phyloP scores from a whole-genome alignment of 1,284 basidiomycete species.

The Ustilago lituana region DNA sequence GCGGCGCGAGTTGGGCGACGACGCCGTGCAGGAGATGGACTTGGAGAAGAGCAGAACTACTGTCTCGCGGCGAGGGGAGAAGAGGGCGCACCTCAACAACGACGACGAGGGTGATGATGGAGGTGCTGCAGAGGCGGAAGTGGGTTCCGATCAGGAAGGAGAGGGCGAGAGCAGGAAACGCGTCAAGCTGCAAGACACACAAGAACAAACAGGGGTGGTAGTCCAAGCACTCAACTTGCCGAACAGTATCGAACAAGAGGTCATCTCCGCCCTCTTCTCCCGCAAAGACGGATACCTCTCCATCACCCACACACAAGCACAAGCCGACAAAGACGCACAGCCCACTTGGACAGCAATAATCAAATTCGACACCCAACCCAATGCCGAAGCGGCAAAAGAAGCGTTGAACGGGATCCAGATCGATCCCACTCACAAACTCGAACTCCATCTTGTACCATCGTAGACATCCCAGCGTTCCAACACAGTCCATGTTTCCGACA shows the following conservation, averaged over 20 bases:
- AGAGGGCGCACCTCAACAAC: constrained; percentile 67
- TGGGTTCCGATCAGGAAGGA: constrained; percentile 71
- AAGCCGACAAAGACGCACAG: constrained; percentile 69
- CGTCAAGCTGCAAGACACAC: constrained; percentile 43
- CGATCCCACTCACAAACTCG: constrained; percentile 72
- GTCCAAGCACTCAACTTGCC: constrained; percentile 77
- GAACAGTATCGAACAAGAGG: background rate
- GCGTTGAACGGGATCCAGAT: constrained; percentile 81
- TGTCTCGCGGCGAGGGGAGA: constrained; percentile 6
- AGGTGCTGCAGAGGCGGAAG: constrained; percentile 73
- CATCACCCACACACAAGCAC: background rate
- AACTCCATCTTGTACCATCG: constrained; percentile 1
- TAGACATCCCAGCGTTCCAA: background rate
- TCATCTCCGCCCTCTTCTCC: constrained; percentile 13
- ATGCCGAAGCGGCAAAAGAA: constrained; percentile 79
- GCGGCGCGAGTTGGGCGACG: constrained; percentile 47
- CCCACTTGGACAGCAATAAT: constrained; percentile 71
- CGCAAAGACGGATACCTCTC: background rate
- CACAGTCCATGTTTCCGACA: too few species aligned
- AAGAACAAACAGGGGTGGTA: constrained; percentile 32
- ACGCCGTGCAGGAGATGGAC: constrained; percentile 50
- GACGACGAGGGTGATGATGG: constrained; percentile 75
- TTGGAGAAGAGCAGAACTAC: constrained; percentile 21
- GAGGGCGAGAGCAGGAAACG: constrained; percentile 72
- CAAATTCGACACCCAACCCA: constrained; percentile 76